Conservation (phyloP, 768 basidiomycete species). For the Candolleomyces aberdarensis region DNA sequence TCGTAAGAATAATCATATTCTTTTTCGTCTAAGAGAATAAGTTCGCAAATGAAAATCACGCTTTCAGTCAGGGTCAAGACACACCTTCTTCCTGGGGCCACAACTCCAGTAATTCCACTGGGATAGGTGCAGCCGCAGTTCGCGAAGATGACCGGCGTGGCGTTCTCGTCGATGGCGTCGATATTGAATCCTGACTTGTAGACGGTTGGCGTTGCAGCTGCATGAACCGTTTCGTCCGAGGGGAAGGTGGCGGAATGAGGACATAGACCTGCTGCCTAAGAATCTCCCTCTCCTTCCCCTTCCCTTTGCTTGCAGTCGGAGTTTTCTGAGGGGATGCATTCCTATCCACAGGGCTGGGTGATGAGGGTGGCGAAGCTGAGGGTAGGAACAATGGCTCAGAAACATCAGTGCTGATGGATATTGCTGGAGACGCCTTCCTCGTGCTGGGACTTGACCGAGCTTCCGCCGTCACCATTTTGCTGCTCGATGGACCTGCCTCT, state of each 20-base stretch:
- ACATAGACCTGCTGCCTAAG: not conserved
- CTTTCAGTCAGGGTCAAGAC: not conserved
- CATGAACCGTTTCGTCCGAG: not conserved
- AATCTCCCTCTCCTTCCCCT: conserved; percentile 2
- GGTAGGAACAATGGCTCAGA: conserved; percentile 48
- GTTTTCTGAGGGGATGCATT: not conserved
- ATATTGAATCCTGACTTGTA: too few species aligned
- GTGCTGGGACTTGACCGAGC: not conserved
- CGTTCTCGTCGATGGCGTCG: not conserved
- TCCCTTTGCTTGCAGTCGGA: not conserved
- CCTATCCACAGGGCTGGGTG: conserved; percentile 16
- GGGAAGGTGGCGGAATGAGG: not conserved
- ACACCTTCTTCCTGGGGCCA: conserved; percentile 4
- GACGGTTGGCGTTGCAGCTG: not conserved
- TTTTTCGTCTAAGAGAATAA: not conserved
- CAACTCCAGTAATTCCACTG: not conserved
- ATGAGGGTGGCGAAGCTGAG: conserved; percentile 29
- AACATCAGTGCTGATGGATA: conserved; percentile 6
- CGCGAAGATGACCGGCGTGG: not conserved
- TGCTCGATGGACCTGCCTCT: not conserved
- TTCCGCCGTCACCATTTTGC: not conserved
- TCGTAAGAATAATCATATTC: conserved; percentile 10
- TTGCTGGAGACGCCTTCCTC: not conserved
- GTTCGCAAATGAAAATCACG: not conserved
- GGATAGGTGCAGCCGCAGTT: not conserved